phyloP scores from a whole-genome alignment of 805 yeast species.

The Saturnispora sanitii region DNA sequence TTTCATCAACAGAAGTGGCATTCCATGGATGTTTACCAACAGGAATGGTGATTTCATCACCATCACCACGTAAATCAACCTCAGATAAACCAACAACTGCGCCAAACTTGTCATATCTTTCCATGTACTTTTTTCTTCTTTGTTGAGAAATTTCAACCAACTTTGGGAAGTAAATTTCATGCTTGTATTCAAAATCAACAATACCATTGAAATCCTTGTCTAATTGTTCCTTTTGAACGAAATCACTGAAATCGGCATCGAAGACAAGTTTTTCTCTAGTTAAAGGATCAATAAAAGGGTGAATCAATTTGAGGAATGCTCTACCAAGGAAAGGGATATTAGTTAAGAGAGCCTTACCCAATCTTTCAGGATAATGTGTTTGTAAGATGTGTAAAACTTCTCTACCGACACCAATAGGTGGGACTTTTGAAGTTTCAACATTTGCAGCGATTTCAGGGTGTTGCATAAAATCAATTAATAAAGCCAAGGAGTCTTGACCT shows the following conservation, averaged over 20 bases:
- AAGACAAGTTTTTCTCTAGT: constrained; percentile 90
- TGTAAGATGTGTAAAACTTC: constrained; percentile 90
- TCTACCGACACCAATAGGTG: constrained; percentile 82
- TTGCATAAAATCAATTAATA: constrained; percentile 85
- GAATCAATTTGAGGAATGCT: constrained; percentile 82
- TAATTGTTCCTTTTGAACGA: constrained; percentile 72
- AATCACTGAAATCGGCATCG: constrained; percentile 78
- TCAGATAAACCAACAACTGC: constrained; percentile 72
- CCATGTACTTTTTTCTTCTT: constrained; percentile 54
- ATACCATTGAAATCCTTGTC: constrained; percentile 80
- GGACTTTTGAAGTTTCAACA: constrained; percentile 58
- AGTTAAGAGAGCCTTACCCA: constrained; percentile 85
- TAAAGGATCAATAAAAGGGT: constrained; percentile 93
- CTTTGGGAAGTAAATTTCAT: constrained; percentile 69
- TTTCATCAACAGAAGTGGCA: constrained; percentile 2
- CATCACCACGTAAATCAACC: constrained; percentile 51
- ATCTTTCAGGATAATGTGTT: constrained; percentile 94
- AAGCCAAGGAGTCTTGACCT: constrained; percentile 89
- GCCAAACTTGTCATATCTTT: constrained; percentile 66
- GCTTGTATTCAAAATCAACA: constrained; percentile 76
- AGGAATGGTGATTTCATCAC: constrained; percentile 19
- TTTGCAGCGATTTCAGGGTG: constrained; percentile 46
- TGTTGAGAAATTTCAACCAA: constrained; percentile 50
- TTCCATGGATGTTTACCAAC: constrained; percentile 25
- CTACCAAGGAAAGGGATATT: constrained; percentile 93